A percentile compares a stretch with the other conserved stretches of the same genome.
Conservation (phyloP, 1,284 basidiomycete genomes). For the Uromyces viciae-fabae region DNA sequence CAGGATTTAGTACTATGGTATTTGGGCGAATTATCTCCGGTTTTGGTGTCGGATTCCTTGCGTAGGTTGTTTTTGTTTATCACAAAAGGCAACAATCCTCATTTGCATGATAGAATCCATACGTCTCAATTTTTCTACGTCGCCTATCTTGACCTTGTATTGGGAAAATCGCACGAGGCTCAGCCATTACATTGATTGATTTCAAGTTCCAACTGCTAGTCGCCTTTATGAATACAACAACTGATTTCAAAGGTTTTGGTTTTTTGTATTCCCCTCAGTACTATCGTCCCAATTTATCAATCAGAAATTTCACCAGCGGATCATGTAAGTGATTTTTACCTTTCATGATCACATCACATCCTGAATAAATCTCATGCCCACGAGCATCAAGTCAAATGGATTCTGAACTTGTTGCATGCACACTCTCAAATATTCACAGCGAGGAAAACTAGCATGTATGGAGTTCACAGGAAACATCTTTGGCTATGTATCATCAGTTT, state of each 20-base stretch:
- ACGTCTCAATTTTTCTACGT: too few species aligned
- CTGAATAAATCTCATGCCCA: too few species aligned
- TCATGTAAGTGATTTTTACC: slow-evolving; percentile 63
- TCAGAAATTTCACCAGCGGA: slow-evolving; percentile 92
- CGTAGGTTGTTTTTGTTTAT: slow-evolving; percentile 61
- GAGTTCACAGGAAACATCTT: slow-evolving; percentile 84
- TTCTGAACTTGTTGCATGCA: too few species aligned
- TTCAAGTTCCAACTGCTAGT: too few species aligned
- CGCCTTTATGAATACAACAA: neutral
- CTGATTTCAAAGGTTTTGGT: neutral
- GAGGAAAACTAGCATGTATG: slow-evolving; percentile 88
- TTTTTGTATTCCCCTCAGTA: too few species aligned
- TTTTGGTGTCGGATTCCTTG: slow-evolving; percentile 87
- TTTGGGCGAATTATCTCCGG: slow-evolving; percentile 81
- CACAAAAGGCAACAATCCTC: too few species aligned
- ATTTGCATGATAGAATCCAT: too few species aligned
- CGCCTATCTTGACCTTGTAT: too few species aligned
- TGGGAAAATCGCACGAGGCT: neutral
- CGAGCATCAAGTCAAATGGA: too few species aligned
- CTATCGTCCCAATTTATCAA: slow-evolving; percentile 96
- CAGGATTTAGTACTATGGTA: slow-evolving; percentile 79
- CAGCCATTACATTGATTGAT: too few species aligned
- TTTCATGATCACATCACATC: neutral
- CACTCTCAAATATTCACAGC: too few species aligned
- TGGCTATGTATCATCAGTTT: slow-evolving; percentile 92